Evolutionary conservation across 352 stramenopile genomes (phyloP).

Genomic region (Globisporangium perplexum): DNA sequence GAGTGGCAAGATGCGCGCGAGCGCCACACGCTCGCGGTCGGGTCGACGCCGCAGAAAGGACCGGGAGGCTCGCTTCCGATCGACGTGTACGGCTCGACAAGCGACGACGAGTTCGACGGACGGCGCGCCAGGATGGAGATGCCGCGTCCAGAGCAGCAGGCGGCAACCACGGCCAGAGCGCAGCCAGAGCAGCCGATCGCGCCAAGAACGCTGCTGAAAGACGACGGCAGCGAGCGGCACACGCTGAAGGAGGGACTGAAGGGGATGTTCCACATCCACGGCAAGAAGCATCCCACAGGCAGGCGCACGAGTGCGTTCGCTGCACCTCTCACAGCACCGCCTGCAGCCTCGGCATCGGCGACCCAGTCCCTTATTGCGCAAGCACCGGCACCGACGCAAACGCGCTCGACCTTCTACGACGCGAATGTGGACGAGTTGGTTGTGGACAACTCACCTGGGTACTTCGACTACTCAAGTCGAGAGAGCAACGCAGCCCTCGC

Average conservation of each 20-base stretch:
- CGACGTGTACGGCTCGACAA: conserved; percentile 6
- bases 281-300: conserved; percentile 2
- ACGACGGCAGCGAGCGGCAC: conserved; percentile 5
- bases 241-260: conserved; percentile 32
- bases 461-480: conserved; percentile 30
- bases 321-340: background rate
- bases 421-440: conserved; percentile 46
- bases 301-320: conserved; percentile 4
- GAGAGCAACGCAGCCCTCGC: conserved; percentile 4
- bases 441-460: conserved; percentile 52
- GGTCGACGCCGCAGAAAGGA: background rate
- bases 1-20: conserved; percentile 1
- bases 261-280: conserved; percentile 23
- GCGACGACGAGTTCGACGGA: background rate
- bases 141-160: conserved; percentile 3
- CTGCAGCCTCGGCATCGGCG: background rate
- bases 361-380: background rate
- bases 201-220: background rate
- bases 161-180: background rate
- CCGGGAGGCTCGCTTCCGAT: conserved; percentile 5
- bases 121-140: conserved; percentile 8
- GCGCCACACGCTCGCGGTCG: conserved; percentile 3
- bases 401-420: conserved; percentile 33
- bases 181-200: background rate
- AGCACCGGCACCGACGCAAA: background rate